These are phyloP conservation scores for Mallotus repandus DNA, from an alignment of 441 rosid genomes.

Conservation along the genomic window DNA sequence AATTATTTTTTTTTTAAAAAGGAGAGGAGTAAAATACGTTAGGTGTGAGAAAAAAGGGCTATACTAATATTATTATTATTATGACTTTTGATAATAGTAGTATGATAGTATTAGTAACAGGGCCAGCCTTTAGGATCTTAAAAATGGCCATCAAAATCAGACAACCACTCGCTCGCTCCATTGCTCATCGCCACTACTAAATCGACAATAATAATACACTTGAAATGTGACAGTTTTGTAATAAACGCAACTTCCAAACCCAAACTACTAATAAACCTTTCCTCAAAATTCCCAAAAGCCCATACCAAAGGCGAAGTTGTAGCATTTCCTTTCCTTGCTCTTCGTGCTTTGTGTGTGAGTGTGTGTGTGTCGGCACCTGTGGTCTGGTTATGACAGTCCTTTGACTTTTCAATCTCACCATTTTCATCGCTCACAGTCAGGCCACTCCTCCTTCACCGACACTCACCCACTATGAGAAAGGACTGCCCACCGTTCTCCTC, in stretches of 20 bases:
- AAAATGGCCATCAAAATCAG: too few species aligned
- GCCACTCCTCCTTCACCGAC: conserved; percentile 25
- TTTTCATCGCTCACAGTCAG: not conserved
- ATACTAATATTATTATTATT: too few species aligned
- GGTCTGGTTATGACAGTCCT: not conserved
- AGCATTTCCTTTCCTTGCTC: not conserved
- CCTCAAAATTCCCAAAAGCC: not conserved
- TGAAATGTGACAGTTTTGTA: conserved; percentile 1
- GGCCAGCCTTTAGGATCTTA: too few species aligned
- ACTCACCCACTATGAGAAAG: conserved; percentile 44
- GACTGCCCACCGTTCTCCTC: conserved; percentile 38
- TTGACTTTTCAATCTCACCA: conserved; percentile 26
- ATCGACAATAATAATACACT: too few species aligned
- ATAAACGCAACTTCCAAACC: not conserved
- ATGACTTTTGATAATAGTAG: too few species aligned
- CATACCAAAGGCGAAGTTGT: not conserved
- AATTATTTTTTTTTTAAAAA: too few species aligned
- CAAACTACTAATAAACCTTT: not conserved
- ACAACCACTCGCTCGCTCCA: too few species aligned
- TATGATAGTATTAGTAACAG: too few species aligned
- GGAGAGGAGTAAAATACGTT: too few species aligned
- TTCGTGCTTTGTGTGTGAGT: too few species aligned
- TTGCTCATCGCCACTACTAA: too few species aligned
- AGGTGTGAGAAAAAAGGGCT: too few species aligned
- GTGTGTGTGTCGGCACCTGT: conserved; percentile 1